Conservation (phyloP, 345 rosid genomes). For the rapeseed (Brassica napus) region Da-Ae NC_063434.1:12221001-12221500, state of each 20-base stretch:
- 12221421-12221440: constrained; percentile 5
- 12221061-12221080: neutral
- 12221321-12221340: neutral
- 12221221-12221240: constrained; percentile 21
- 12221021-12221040: constrained; percentile 15
- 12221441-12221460: neutral
- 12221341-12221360: neutral
- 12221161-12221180: constrained; percentile 49
- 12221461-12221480: neutral
- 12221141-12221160: constrained; percentile 25
- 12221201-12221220: constrained; percentile 30
- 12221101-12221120: constrained; percentile 6
- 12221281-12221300: constrained; percentile 45
- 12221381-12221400: constrained; percentile 17
- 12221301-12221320: neutral
- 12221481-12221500: neutral
- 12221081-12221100: neutral
- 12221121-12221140: neutral
- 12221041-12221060: constrained; percentile 22
- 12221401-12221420: constrained; percentile 1
- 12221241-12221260: constrained; percentile 38
- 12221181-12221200: constrained; percentile 28
- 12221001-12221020: constrained; percentile 25
- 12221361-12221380: constrained; percentile 28
- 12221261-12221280: constrained; percentile 45